Conservation (phyloP, 768 basidiomycete species). For the Holtermanniella nyarrowii region DNA sequence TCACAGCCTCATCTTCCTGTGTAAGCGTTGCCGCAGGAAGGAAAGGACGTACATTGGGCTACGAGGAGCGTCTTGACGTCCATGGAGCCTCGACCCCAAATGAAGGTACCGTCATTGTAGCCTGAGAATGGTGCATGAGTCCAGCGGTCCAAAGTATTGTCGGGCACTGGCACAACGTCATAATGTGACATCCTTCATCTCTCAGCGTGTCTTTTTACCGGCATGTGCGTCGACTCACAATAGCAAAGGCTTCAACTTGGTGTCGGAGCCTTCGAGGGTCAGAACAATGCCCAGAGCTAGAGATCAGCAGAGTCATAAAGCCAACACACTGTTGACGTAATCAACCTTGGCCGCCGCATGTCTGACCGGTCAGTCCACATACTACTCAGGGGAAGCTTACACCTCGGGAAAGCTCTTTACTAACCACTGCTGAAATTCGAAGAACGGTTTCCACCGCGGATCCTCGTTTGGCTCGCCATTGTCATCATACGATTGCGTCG, state of each 20-base stretch:
- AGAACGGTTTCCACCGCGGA: constrained; percentile 38
- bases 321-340: constrained; percentile 34
- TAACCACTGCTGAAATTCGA: constrained; percentile 36
- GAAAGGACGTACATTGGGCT: constrained; percentile 25
- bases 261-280: constrained; percentile 31
- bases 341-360: constrained; percentile 25
- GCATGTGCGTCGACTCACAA: constrained; percentile 10
- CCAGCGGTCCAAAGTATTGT: constrained; percentile 34
- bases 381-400: constrained; percentile 10
- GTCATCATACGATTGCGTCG: constrained; percentile 36
- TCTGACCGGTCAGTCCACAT: constrained; percentile 5
- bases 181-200: constrained; percentile 37
- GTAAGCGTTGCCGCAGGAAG: background rate
- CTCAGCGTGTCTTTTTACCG: background rate
- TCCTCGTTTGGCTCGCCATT: constrained; percentile 39
- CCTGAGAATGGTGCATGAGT: constrained; percentile 32
- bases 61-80: constrained; percentile 39
- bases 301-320: too few species aligned
- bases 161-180: constrained; percentile 37
- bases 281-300: constrained; percentile 30
- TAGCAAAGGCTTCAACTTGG: constrained; percentile 33
- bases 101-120: constrained; percentile 24
- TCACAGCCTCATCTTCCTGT: constrained; percentile 25
- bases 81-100: constrained; percentile 33
- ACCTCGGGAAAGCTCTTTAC: constrained; percentile 28